Percentiles rank a stretch among this genome's conserved stretches.
phyloP scores from a whole-genome alignment of 2,329 filamentous ascomycete genomes.

The Orbilia javanica region DNA sequence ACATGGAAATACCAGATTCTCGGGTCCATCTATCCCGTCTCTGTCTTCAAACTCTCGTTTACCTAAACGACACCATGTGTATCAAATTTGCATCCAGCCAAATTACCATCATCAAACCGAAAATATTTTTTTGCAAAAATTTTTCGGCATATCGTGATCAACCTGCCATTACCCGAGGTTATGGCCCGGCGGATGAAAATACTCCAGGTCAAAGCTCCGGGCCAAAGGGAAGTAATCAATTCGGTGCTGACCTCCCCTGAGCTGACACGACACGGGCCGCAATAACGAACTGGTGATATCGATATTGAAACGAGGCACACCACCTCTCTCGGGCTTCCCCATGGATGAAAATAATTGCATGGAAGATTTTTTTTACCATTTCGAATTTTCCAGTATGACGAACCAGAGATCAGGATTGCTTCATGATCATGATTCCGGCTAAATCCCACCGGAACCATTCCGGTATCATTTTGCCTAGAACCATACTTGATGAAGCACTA shows the following conservation, averaged over 20 bases:
- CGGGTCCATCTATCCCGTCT: conserved; percentile 39
- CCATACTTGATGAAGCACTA: conserved; percentile 28
- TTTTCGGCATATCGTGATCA: conserved; percentile 19
- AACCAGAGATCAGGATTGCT: conserved; percentile 2
- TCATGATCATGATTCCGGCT: conserved; percentile 51
- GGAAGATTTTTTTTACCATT: conserved; percentile 55
- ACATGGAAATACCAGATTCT: conserved; percentile 50
- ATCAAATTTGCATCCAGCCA: conserved; percentile 24
- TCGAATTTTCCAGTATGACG: conserved; percentile 10
- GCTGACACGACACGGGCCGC: conserved; percentile 24
- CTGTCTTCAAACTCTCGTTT: conserved; percentile 21
- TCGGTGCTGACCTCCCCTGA: background rate
- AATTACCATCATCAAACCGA: conserved; percentile 33
- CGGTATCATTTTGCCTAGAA: conserved; percentile 39
- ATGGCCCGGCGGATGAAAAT: conserved; percentile 38
- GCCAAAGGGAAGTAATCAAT: conserved; percentile 36
- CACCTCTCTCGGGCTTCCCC: conserved; percentile 1
- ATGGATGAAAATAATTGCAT: conserved; percentile 24
- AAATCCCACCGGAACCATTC: conserved; percentile 58
- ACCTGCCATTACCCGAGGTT: conserved; percentile 37
- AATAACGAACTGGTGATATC: conserved; percentile 22
- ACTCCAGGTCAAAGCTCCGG: conserved; percentile 28
- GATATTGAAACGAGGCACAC: conserved; percentile 41
- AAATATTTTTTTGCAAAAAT: conserved; percentile 21
- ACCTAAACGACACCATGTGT: conserved; percentile 21